Conservation (phyloP, 2,329 filamentous ascomycete genomes). For the Fusarium denticulatum region DNA sequence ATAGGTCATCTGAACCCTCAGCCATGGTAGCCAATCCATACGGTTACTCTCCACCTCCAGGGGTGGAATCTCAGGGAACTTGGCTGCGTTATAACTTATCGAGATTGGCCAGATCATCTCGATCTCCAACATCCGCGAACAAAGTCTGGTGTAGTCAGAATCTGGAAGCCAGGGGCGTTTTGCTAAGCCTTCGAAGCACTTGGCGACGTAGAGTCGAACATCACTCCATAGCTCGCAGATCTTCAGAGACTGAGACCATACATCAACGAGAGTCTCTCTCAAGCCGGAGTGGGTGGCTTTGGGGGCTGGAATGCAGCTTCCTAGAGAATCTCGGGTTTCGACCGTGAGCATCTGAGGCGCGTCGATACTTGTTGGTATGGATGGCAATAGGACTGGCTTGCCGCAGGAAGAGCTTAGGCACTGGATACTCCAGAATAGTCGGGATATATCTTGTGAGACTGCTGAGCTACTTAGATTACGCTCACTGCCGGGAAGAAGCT, state of each 20-base stretch:
- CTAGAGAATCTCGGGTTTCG: background rate
- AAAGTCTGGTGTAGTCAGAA: conserved; percentile 20
- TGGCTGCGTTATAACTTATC: conserved; percentile 15
- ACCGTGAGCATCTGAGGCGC: background rate
- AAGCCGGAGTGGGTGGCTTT: background rate
- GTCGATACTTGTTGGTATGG: background rate
- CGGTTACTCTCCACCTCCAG: background rate
- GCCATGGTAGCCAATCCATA: conserved; percentile 17
- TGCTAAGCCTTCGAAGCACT: conserved; percentile 8
- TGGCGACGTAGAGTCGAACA: conserved; percentile 9
- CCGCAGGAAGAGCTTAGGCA: background rate
- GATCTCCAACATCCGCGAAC: background rate
- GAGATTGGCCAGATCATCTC: background rate
- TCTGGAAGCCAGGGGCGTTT: conserved; percentile 14
- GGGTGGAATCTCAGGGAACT: background rate
- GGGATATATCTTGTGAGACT: background rate
- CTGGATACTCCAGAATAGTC: conserved; percentile 17
- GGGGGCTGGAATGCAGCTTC: background rate
- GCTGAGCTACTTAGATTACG: background rate
- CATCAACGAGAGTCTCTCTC: background rate
- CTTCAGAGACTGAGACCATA: conserved; percentile 9
- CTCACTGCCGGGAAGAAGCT: background rate
- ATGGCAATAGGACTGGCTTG: background rate
- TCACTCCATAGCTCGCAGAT: conserved; percentile 12
- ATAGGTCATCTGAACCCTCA: conserved; percentile 16